phyloP scores from a whole-genome alignment of 371 early-diverging fungal species.

The Choanephora cucurbitarum region DNA sequence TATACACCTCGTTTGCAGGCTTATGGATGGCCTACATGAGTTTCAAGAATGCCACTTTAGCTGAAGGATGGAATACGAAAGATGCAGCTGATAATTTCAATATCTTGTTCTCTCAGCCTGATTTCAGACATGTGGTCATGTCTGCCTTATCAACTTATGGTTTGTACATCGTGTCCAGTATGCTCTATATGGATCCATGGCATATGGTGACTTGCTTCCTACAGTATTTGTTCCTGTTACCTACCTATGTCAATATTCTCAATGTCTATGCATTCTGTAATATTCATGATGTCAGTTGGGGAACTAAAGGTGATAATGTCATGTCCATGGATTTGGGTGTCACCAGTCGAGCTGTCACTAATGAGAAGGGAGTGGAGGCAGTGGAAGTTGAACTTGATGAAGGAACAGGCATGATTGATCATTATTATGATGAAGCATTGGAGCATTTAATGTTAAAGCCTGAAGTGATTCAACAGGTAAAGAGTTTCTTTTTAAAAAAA shows the following conservation, averaged over 20 bases:
- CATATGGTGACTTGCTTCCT: slow-evolving; percentile 90
- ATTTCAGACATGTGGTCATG: slow-evolving; percentile 78
- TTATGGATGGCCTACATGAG: slow-evolving; percentile 47
- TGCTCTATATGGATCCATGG: slow-evolving; percentile 87
- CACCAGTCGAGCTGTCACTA: slow-evolving; percentile 34
- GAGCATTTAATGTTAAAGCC: slow-evolving; percentile 50
- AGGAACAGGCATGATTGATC: slow-evolving; percentile 67
- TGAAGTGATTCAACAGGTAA: slow-evolving; percentile 40
- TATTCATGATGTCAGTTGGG: slow-evolving; percentile 92
- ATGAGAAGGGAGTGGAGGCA: slow-evolving; percentile 50
- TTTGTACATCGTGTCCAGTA: slow-evolving; percentile 76
- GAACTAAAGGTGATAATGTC: slow-evolving; percentile 87
- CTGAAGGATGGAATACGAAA: slow-evolving; percentile 23
- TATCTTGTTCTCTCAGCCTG: slow-evolving; percentile 35
- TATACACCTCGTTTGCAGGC: slow-evolving; percentile 58
- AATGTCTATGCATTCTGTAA: slow-evolving; percentile 92
- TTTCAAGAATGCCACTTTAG: slow-evolving; percentile 25
- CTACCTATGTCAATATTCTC: slow-evolving; percentile 87
- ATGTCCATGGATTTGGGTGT: slow-evolving; percentile 54
- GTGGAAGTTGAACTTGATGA: slow-evolving; percentile 74
- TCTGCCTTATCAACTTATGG: slow-evolving; percentile 84
- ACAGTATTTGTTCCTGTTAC: slow-evolving; percentile 85
- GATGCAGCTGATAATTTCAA: slow-evolving; percentile 14
- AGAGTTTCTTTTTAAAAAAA: background rate
- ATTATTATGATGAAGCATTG: slow-evolving; percentile 72